These are phyloP conservation scores for Tarenaya hassleriana DNA, from an alignment of 345 rosid species.

Conservation along the genomic window DNA sequence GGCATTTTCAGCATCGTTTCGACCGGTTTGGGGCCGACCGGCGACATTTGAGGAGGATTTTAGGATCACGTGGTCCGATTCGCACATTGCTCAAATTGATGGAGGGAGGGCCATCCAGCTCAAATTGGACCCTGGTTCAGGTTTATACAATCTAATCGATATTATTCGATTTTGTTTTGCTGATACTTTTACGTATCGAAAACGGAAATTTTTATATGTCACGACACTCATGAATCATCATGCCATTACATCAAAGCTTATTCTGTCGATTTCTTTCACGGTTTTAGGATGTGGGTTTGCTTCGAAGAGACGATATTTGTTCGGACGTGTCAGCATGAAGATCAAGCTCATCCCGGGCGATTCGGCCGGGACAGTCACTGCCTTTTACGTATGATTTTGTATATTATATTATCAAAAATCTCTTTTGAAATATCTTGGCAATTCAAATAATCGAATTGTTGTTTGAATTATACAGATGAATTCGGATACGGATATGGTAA, in stretches of 20 bases:
- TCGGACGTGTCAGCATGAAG: constrained; percentile 82
- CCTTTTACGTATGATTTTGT: constrained; percentile 23
- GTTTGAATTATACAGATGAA: constrained; percentile 23
- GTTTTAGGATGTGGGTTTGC: constrained; percentile 81
- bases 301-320: constrained; percentile 62
- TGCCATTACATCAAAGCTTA: too few species aligned
- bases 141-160: constrained; percentile 24
- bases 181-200: neutral
- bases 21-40: constrained; percentile 38
- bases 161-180: neutral
- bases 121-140: constrained; percentile 71
- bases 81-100: constrained; percentile 62
- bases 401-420: neutral
- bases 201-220: too few species aligned
- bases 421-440: neutral
- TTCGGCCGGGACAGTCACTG: constrained; percentile 31
- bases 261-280: too few species aligned
- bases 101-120: constrained; percentile 83
- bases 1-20: constrained; percentile 23
- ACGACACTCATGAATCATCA: too few species aligned
- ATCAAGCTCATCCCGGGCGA: constrained; percentile 85
- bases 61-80: constrained; percentile 65
- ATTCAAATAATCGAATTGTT: neutral
- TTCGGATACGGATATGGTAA: constrained; percentile 25
- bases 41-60: constrained; percentile 69